These are phyloP conservation scores for Meira nashicola DNA, from an alignment of 1,284 basidiomycete genomes.

Conservation along the genomic window DNA sequence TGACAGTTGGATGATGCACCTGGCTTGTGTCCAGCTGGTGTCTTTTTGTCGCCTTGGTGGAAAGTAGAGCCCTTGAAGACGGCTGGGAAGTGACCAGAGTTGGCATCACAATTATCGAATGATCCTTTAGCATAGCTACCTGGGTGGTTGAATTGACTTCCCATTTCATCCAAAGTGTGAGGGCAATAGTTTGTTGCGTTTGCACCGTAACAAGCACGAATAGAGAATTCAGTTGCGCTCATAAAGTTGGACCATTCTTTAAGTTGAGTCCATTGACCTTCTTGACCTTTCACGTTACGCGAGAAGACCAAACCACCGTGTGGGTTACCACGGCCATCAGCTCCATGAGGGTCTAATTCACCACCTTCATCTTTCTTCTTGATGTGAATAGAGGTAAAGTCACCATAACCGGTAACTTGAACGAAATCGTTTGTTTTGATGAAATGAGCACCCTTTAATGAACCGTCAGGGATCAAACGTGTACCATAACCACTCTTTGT, in stretches of 20 bases:
- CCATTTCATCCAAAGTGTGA: constrained; percentile 39
- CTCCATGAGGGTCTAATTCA: constrained; percentile 39
- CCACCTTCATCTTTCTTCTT: constrained; percentile 37
- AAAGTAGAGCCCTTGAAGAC: constrained; percentile 21
- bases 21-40: constrained; percentile 22
- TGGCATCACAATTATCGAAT: constrained; percentile 34
- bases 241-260: constrained; percentile 37
- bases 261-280: constrained; percentile 26
- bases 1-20: constrained; percentile 23
- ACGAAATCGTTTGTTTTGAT: constrained; percentile 65
- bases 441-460: constrained; percentile 69
- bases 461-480: constrained; percentile 69
- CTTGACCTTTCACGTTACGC: constrained; percentile 22
- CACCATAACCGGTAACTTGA: constrained; percentile 64
- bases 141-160: constrained; percentile 21
- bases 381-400: constrained; percentile 54
- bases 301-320: constrained; percentile 31
- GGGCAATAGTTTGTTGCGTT: constrained; percentile 27
- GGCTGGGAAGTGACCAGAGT: constrained; percentile 23
- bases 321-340: constrained; percentile 34
- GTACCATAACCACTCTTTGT: constrained; percentile 57
- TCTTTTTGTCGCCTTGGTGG: constrained; percentile 26
- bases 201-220: constrained; percentile 31
- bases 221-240: constrained; percentile 28
- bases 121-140: constrained; percentile 23